phyloP scores from a whole-genome alignment of 2,329 filamentous ascomycete genomes.

The Paradendryphiella salina region DNA sequence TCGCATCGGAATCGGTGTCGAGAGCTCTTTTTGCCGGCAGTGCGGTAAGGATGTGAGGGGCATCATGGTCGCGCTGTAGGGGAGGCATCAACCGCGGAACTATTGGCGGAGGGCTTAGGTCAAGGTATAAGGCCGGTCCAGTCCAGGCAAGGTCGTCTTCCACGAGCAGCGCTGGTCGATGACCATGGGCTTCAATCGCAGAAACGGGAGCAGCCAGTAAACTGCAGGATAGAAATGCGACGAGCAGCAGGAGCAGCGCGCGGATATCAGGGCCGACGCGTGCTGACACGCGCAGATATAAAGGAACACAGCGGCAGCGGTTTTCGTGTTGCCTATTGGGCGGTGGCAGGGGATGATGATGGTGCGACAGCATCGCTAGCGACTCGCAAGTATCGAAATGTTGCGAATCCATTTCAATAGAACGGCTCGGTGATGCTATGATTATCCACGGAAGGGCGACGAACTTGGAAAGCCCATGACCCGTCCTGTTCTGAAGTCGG shows the following conservation, averaged over 20 bases:
- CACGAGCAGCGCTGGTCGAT: constrained; percentile 35
- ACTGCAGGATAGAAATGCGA: constrained; percentile 31
- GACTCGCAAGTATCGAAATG: constrained; percentile 27
- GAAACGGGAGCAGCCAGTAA: constrained; percentile 34
- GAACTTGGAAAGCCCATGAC: constrained; percentile 28
- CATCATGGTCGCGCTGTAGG: constrained; percentile 29
- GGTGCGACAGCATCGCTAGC: constrained; percentile 41
- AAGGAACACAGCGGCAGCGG: constrained; percentile 23
- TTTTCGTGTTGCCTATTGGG: constrained; percentile 27
- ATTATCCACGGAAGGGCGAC: constrained; percentile 19
- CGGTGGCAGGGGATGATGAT: constrained; percentile 29
- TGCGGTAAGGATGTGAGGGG: constrained; percentile 26
- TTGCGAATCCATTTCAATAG: constrained; percentile 22
- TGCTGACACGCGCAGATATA: constrained; percentile 22
- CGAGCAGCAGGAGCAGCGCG: constrained; percentile 33
- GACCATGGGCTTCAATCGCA: constrained; percentile 37
- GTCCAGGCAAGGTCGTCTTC: constrained; percentile 36
- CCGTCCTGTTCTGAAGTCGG: constrained; percentile 7
- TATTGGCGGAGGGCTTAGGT: constrained; percentile 36
- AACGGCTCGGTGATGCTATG: constrained; percentile 20
- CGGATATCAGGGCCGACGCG: constrained; percentile 11
- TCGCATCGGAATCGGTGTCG: constrained; percentile 27
- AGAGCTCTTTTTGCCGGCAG: constrained; percentile 33
- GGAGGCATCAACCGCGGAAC: constrained; percentile 43
- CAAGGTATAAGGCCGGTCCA: constrained; percentile 37